A percentile compares a stretch with the other conserved stretches of the same genome.
These are phyloP conservation scores for Ganoderma leucocontextum DNA, from an alignment of 1,284 basidiomycete species.

Conservation along the genomic window DNA sequence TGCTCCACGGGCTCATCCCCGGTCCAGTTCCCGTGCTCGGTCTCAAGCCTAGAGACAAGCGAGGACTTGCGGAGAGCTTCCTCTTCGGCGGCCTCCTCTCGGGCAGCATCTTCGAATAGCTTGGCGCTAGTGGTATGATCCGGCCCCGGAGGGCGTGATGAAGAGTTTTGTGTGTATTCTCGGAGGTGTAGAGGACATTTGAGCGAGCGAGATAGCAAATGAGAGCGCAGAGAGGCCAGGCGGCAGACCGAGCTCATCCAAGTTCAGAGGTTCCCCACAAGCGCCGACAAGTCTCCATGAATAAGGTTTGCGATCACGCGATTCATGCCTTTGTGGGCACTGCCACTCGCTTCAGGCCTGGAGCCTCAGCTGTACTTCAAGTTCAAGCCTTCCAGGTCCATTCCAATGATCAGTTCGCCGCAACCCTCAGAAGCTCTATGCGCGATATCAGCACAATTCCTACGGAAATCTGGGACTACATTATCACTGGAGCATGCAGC, in stretches of 20 bases:
- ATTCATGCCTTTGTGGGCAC: background rate
- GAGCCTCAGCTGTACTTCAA: too few species aligned
- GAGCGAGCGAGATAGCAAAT: conserved; percentile 3
- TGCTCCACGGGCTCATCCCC: conserved; percentile 80
- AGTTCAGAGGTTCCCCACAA: conserved; percentile 7
- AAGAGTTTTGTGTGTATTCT: conserved; percentile 16
- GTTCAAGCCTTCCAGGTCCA: too few species aligned
- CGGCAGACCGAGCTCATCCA: conserved; percentile 29
- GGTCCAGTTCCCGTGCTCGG: conserved; percentile 71
- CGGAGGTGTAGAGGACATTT: conserved; percentile 10
- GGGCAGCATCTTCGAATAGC: conserved; percentile 74
- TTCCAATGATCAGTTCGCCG: background rate
- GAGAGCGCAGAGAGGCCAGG: conserved; percentile 21
- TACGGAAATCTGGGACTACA: conserved; percentile 3
- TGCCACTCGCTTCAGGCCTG: background rate
- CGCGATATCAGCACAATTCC: background rate
- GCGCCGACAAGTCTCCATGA: conserved; percentile 12
- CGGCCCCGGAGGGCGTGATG: conserved; percentile 9
- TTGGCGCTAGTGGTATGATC: conserved; percentile 63
- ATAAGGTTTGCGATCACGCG: conserved; percentile 29
- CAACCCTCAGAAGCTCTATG: background rate
- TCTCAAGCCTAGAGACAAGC: conserved; percentile 45
- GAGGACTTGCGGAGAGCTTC: conserved; percentile 41
- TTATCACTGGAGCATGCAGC: conserved; percentile 1
- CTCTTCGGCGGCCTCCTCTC: conserved; percentile 56